Conservation (phyloP, 371 early-diverging fungal genomes). For the Mortierella sp. region DNA sequence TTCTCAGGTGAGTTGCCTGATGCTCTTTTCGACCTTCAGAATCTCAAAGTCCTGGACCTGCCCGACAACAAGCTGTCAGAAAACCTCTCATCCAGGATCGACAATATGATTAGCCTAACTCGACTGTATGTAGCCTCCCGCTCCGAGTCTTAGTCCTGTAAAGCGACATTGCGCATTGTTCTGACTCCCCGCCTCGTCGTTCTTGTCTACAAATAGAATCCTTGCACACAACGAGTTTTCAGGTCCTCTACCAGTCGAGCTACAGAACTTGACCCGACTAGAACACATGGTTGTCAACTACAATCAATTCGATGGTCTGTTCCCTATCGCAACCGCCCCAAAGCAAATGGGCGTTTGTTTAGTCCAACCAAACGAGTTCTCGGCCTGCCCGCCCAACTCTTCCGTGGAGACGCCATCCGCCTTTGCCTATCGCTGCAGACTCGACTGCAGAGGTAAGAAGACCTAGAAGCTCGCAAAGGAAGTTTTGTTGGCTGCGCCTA, state of each 20-base stretch:
- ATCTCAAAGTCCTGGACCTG: slow-evolving; percentile 34
- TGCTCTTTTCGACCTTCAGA: slow-evolving; percentile 25
- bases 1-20: slow-evolving; percentile 38
- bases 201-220: slow-evolving; percentile 41
- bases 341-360: slow-evolving; percentile 62
- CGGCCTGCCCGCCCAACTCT: slow-evolving; percentile 63
- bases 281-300: slow-evolving; percentile 64
- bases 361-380: slow-evolving; percentile 67
- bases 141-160: background rate
- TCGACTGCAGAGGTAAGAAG: slow-evolving; percentile 58
- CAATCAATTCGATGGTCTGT: slow-evolving; percentile 64
- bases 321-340: slow-evolving; percentile 63
- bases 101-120: slow-evolving; percentile 38
- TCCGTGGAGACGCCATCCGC: slow-evolving; percentile 59
- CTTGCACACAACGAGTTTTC: slow-evolving; percentile 63
- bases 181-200: background rate
- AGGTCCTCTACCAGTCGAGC: slow-evolving; percentile 62
- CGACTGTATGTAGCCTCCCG: slow-evolving; percentile 49
- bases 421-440: slow-evolving; percentile 68
- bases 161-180: background rate
- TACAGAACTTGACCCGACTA: slow-evolving; percentile 59
- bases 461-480: too few species aligned
- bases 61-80: slow-evolving; percentile 33
- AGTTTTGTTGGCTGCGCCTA: too few species aligned
- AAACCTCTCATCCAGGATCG: slow-evolving; percentile 21